These are phyloP conservation scores for Suillus plorans DNA, from an alignment of 768 basidiomycete genomes.

Conservation along the genomic window DNA sequence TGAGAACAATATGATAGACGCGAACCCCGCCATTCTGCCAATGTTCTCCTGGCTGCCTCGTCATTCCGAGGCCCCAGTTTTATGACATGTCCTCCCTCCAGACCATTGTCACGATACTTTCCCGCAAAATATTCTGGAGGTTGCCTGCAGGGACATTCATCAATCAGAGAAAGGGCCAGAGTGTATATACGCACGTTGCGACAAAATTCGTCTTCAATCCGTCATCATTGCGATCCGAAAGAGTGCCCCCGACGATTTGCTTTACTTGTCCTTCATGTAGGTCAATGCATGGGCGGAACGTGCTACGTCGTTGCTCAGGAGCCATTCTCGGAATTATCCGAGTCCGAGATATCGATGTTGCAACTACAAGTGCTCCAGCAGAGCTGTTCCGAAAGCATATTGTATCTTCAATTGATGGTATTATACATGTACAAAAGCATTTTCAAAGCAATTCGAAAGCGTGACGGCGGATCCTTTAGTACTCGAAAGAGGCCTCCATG, in stretches of 20 bases:
- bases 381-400: neutral
- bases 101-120: constrained; percentile 66
- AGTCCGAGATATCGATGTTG: neutral
- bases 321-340: constrained; percentile 18
- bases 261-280: constrained; percentile 95
- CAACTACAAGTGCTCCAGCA: neutral
- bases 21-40: constrained; percentile 80
- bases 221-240: constrained; percentile 65
- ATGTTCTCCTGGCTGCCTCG: constrained; percentile 80
- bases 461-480: constrained; percentile 40
- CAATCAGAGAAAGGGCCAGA: neutral
- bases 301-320: constrained; percentile 32
- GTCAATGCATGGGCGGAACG: constrained; percentile 95
- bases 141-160: constrained; percentile 46
- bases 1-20: constrained; percentile 11
- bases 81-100: constrained; percentile 93
- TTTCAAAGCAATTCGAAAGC: constrained; percentile 6
- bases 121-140: constrained; percentile 77
- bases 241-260: constrained; percentile 95
- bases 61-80: constrained; percentile 93
- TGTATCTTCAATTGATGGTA: neutral
- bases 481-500: constrained; percentile 76
- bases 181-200: constrained; percentile 58
- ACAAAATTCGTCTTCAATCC: constrained; percentile 87
- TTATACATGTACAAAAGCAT: neutral